Base-by-base conservation (phyloP, 169 alveolate genomes). In the Fabrea salina region DNA sequence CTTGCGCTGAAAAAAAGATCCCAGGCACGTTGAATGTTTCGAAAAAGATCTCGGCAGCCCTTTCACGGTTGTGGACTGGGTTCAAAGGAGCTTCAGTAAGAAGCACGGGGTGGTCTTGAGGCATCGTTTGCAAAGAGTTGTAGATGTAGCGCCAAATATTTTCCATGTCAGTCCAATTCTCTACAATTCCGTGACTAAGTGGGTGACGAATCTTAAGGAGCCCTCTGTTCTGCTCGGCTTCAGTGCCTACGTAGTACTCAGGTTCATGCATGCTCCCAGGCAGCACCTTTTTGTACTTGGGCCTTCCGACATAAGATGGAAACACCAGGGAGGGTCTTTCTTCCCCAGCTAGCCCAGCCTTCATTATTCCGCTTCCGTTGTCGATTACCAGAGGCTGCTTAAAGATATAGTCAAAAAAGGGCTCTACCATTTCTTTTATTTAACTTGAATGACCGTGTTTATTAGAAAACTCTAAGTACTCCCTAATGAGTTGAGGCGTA, bases 51-150 rank as follows among this genome's bases (percentile, higher is more conserved):
- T 94, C 89, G 71, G 96, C 89, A 93, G 94, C 89, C 58, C 88
- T 88, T 83, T 97, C 98, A 40, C 99, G 79, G 79, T 95, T 96
- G 35, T 78, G 79, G 76, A 95, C 91, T n/a, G 98, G 97, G 64
- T 94, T 95, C 43, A 92, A 82, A 3, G 99, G 98, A 39, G 98
- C 95, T 83, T 96, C 99, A 43, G 99, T 89, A 16, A 96, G 85
- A 64, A 96, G 86, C 7, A 95, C 93, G 37, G 98, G 96, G 75
- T 92, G 95, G 22, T 91, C 94, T 59, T 75, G 88, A 50, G 88
- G 91, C 50, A 92, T 76, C 30, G 89, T 93, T 83, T 91, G 94
- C 50, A 96, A 82, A 77, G 94, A 94, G 33, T 86, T 75, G 64
- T 89, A 95, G 6, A 89, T 82, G 72, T 97, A 91, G 7, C 89